A percentile compares a stretch with the other conserved stretches of the same genome.
Conservation (phyloP, 805 yeast genomes). For the Metschnikowia rubicola region DNA sequence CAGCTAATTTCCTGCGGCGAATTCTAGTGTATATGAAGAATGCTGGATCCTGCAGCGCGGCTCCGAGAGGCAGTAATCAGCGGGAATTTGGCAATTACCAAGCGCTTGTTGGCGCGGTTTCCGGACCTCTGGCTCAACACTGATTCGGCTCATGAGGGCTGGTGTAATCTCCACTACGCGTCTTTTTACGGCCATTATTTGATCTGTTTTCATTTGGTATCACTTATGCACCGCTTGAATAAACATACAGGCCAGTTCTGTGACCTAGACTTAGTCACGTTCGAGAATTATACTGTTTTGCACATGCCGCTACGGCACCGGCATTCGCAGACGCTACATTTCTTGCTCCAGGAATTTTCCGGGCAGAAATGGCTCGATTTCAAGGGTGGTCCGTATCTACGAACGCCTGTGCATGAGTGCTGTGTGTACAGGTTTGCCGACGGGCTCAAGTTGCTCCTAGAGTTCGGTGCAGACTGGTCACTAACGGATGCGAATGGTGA, state of each 20-base stretch:
- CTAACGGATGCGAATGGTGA: constrained; percentile 31
- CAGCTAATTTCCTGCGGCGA: not conserved
- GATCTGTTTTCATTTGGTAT: constrained; percentile 57
- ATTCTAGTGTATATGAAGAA: constrained; percentile 15
- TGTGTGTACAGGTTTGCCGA: constrained; percentile 57
- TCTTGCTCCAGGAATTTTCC: constrained; percentile 52
- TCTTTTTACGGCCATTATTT: constrained; percentile 69
- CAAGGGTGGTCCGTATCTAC: constrained; percentile 42
- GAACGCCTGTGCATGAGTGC: constrained; percentile 70
- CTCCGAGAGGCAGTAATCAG: constrained; percentile 64
- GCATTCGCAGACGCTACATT: constrained; percentile 69
- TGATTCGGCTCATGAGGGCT: constrained; percentile 64
- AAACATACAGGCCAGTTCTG: not conserved
- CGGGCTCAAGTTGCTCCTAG: constrained; percentile 61
- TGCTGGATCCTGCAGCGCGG: constrained; percentile 62
- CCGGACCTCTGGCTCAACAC: constrained; percentile 69
- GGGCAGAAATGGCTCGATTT: constrained; percentile 51
- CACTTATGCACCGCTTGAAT: constrained; percentile 30
- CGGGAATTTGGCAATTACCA: constrained; percentile 61
- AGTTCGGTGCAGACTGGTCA: constrained; percentile 59
- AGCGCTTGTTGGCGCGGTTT: constrained; percentile 60
- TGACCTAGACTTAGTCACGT: constrained; percentile 41
- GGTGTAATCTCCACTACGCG: constrained; percentile 83
- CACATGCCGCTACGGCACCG: constrained; percentile 61
- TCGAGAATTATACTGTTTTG: constrained; percentile 58